These are phyloP conservation scores for Plasmodium relictum DNA, from an alignment of 169 alveolate genomes.

Conservation along the genomic window DNA sequence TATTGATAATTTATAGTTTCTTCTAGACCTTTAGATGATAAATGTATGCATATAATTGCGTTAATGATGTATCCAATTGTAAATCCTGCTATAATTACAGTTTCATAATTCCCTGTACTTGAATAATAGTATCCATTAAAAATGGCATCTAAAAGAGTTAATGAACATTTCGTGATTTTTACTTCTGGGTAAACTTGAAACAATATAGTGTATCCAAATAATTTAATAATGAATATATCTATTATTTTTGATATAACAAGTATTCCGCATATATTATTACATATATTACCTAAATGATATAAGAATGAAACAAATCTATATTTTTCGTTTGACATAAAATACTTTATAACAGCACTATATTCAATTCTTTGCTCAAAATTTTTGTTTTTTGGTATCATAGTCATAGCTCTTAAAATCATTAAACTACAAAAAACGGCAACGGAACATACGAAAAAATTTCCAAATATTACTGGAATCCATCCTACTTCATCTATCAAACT, in stretches of 20 bases:
- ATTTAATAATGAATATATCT: constrained; percentile 81
- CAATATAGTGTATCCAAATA: constrained; percentile 81
- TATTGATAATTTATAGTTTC: constrained; percentile 85
- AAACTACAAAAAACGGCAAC: constrained; percentile 83
- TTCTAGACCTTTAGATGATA: constrained; percentile 82
- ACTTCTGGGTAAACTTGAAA: constrained; percentile 81
- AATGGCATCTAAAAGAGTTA: constrained; percentile 57
- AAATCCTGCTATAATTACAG: constrained; percentile 74
- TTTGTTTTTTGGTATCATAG: constrained; percentile 85
- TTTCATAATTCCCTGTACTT: constrained; percentile 58
- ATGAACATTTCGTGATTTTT: constrained; percentile 58
- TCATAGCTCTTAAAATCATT: constrained; percentile 86
- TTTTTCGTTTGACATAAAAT: constrained; percentile 81
- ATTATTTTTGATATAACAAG: constrained; percentile 82
- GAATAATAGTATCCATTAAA: constrained; percentile 55
- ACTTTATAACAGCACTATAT: constrained; percentile 84
- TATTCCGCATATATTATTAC: constrained; percentile 82
- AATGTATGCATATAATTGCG: constrained; percentile 80
- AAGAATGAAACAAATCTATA: constrained; percentile 81
- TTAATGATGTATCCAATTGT: constrained; percentile 85
- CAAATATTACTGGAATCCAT: constrained; percentile 81
- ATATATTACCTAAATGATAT: constrained; percentile 82
- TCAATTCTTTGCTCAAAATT: constrained; percentile 87
- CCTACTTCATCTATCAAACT: constrained; percentile 83
- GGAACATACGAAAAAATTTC: constrained; percentile 79